Evolutionary conservation across 345 rosid genomes (phyloP), one percentile per base, ranked within the genome.

Genomic region (Camelina hispida): DNA sequence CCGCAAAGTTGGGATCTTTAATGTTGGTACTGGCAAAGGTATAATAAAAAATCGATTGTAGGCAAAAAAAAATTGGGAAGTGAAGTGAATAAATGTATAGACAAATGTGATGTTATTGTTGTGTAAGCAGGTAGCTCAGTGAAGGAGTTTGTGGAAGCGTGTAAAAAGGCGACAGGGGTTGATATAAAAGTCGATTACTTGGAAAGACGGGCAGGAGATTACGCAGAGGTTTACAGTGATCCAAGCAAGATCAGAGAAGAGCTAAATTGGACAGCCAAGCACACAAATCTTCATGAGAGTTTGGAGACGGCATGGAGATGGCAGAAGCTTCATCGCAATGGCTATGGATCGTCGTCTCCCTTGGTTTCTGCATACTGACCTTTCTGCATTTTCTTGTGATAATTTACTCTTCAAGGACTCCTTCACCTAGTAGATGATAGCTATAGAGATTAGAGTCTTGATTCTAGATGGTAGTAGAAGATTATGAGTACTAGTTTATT

Each of bases 1-100:
- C 9, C 35, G 75, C 13, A 83, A 78, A 81, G 86, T 85, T 42
- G 88, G 91, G 10, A 83, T 85, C 80, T 87, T 68, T 51, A 85
- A 85, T 77, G 88, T 87, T 61, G 88, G 91, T 56, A 87, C 91
- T 3, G 91, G 91, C 40, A 82, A 79, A 82, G 87, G 88, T 85
- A 75, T 11, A 5, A 0, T n/a, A n/a, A 23, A 42, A 38, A 11
- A 0, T 28, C 9, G 14, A 57, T 59, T 4, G n/a, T 54, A n/a
- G 67, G 60, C 61, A 52, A 62, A 52, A 52, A 52, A 43, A 14
- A 28, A 37, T 7, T 7, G 62, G 30, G 11, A 51, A 51, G 7
- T 22, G 22, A 72, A 62, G 32, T 62, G 42, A 22, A 53, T 55
- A 40, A 0, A 18, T 4, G 2, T 47, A 15, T 2, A 28, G 12